Conservation (phyloP, 1,284 basidiomycete genomes). For the Macrocybe sp. region DNA sequence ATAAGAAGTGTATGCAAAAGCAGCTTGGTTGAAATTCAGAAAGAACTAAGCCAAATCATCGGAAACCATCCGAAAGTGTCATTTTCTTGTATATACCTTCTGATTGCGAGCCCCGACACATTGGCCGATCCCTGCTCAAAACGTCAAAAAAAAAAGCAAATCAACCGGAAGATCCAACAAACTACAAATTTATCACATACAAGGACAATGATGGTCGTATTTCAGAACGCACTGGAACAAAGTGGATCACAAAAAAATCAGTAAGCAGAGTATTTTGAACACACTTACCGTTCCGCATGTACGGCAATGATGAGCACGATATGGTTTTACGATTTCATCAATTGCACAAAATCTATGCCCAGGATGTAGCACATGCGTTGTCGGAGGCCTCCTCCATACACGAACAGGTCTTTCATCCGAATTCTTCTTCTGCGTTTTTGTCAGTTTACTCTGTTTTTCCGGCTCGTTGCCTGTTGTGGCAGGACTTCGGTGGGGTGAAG, state of each 20-base stretch:
- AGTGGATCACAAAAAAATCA: background rate
- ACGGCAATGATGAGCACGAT: conserved; percentile 73
- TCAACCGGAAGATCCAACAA: conserved; percentile 1
- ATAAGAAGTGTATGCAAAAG: conserved; percentile 52
- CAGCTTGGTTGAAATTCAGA: conserved; percentile 64
- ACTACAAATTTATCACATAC: conserved; percentile 28
- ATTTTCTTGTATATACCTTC: conserved; percentile 36
- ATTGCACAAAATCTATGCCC: conserved; percentile 54
- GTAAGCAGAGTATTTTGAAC: background rate
- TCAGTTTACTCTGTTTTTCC: background rate
- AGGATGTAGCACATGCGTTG: conserved; percentile 45
- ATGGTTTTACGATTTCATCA: conserved; percentile 62
- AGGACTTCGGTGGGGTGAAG: conserved; percentile 10
- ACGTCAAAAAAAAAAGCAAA: background rate
- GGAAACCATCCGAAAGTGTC: conserved; percentile 1
- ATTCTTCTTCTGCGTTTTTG: no score
- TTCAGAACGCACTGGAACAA: conserved; percentile 55
- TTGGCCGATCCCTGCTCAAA: conserved; percentile 64
- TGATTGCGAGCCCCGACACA: conserved; percentile 82
- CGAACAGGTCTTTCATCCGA: conserved; percentile 4
- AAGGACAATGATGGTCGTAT: conserved; percentile 78
- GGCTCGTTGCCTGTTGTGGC: conserved; percentile 3
- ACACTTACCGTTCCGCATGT: conserved; percentile 60
- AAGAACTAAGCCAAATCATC: conserved; percentile 48
- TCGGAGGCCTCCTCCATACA: conserved; percentile 37